Percentiles rank a stretch among this genome's conserved stretches.
These are phyloP conservation scores for Gastrolobium bilobum DNA, from an alignment of 306 rosid genomes.

Conservation along the genomic window DNA sequence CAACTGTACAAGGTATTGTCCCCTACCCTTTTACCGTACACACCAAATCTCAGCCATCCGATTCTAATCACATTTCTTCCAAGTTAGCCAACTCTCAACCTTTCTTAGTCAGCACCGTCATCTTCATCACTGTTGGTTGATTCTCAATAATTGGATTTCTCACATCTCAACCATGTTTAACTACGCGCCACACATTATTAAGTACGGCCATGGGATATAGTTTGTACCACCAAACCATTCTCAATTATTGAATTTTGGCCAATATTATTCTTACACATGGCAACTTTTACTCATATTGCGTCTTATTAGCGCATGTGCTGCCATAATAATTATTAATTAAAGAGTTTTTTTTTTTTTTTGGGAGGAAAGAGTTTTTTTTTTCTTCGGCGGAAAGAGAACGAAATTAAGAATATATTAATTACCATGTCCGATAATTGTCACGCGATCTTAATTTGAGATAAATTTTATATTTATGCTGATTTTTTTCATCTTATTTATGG, in stretches of 20 bases:
- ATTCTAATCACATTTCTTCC: conserved; percentile 4
- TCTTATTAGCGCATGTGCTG: conserved; percentile 18
- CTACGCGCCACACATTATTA: conserved; percentile 43
- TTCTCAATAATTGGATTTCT: conserved; percentile 38
- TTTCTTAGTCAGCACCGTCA: not conserved
- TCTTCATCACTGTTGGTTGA: not conserved
- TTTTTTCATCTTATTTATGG: too few species aligned
- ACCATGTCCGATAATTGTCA: conserved; percentile 28
- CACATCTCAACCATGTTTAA: conserved; percentile 43
- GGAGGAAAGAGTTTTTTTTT: not conserved
- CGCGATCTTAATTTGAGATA: too few species aligned
- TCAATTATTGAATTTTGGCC: conserved; percentile 31
- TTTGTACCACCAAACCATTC: conserved; percentile 40
- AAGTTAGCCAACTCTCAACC: not conserved
- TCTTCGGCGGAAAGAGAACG: not conserved
- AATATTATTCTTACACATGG: not conserved
- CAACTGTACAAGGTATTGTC: not conserved
- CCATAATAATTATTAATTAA: not conserved
- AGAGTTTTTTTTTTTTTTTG: not conserved
- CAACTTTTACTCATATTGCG: not conserved
- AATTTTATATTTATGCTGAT: too few species aligned
- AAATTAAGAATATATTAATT: conserved; percentile 38
- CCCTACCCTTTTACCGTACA: conserved; percentile 28
- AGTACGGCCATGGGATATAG: conserved; percentile 37
- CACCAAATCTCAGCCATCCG: conserved; percentile 19